A percentile compares a stretch with the other conserved stretches of the same genome.
Evolutionary conservation across 129 eudicot species (phyloP).

Genomic region (Ambrosia artemisiifolia): DNA sequence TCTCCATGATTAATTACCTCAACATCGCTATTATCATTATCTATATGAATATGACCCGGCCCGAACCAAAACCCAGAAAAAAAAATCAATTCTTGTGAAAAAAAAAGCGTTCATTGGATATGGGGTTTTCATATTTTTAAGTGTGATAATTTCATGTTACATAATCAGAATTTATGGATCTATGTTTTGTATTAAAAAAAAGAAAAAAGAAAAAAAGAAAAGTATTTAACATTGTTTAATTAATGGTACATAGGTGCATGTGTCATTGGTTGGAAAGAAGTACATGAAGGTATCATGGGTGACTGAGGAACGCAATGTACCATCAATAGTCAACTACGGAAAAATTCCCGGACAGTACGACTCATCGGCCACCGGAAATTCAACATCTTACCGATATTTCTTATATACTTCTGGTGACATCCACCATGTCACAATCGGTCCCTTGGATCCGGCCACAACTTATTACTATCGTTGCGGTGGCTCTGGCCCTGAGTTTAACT

Average conservation of each 20-base stretch:
- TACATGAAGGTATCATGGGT: conserved; percentile 69
- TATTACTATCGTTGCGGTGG: conserved; percentile 84
- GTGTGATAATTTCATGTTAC: no score
- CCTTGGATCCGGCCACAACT: conserved; percentile 56
- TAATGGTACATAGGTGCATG: conserved; percentile 49
- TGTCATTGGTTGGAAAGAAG: conserved; percentile 66
- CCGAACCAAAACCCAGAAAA: no score
- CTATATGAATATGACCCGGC: no score
- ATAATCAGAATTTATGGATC: no score
- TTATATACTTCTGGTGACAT: conserved; percentile 58
- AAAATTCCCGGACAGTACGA: conserved; percentile 46
- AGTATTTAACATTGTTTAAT: background rate
- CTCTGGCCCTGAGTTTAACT: conserved; percentile 56
- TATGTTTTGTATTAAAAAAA: no score
- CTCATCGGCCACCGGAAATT: conserved; percentile 54
- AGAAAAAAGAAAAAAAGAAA: no score
- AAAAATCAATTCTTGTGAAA: no score
- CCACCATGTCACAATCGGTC: conserved; percentile 76
- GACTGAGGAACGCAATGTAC: conserved; percentile 31
- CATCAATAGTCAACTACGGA: conserved; percentile 65
- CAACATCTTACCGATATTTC: conserved; percentile 51
- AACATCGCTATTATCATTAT: no score
- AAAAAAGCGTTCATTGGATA: no score
- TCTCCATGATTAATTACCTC: no score
- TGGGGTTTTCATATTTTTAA: no score